Evolutionary conservation across 257 asterid genomes (phyloP).

Genomic region (Solanum sparsipilum): DNA sequence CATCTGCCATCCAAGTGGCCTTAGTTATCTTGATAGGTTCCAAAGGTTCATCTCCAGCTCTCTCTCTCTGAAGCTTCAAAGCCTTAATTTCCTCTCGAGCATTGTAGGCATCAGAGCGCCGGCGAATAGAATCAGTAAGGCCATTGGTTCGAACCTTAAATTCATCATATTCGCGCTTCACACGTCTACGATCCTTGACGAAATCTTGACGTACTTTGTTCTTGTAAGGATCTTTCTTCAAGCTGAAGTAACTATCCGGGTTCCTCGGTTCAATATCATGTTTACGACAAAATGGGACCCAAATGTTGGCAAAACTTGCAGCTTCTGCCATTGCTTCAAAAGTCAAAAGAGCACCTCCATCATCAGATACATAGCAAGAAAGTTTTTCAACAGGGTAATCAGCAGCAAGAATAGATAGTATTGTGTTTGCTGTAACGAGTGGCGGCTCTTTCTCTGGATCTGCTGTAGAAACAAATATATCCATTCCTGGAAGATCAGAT

Average conservation of each 20-base stretch:
- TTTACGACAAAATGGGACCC: conserved; percentile 88
- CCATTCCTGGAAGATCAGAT: conserved; percentile 86
- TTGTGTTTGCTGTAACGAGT: conserved; percentile 76
- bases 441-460: conserved; percentile 97
- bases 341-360: conserved; percentile 81
- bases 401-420: conserved; percentile 77
- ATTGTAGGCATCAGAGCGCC: conserved; percentile 83
- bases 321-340: conserved; percentile 98
- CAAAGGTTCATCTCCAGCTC: conserved; percentile 42
- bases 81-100: conserved; percentile 88
- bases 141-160: conserved; percentile 81
- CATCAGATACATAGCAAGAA: conserved; percentile 86
- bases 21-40: conserved; percentile 68
- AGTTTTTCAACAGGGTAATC: conserved; percentile 85
- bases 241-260: conserved; percentile 68
- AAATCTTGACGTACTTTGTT: conserved; percentile 71
- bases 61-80: conserved; percentile 59
- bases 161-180: conserved; percentile 85
- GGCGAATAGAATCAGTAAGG: conserved; percentile 78
- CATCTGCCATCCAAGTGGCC: conserved; percentile 98
- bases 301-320: conserved; percentile 76
- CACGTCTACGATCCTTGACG: conserved; percentile 79
- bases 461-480: conserved; percentile 76
- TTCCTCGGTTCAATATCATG: conserved; percentile 75
- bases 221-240: conserved; percentile 76